Evolutionary conservation across 306 rosid genomes (phyloP).

Genomic region (Cicer chorassanicum): DNA sequence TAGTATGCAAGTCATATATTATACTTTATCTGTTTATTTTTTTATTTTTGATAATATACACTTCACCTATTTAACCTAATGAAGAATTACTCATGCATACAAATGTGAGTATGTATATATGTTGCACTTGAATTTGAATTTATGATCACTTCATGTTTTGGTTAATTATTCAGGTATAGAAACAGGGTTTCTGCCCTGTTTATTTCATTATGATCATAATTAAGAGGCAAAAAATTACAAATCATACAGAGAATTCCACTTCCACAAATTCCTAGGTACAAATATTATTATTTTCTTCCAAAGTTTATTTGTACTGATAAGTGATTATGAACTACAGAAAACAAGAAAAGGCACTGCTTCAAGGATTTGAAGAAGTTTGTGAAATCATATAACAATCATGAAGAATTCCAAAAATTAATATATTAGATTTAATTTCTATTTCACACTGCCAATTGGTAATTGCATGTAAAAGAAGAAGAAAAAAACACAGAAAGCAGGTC

Average conservation of each 20-base stretch:
- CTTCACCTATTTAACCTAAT: no score
- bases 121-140: not conserved
- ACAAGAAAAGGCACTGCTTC: conserved; percentile 19
- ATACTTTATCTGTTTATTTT: no score
- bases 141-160: not conserved
- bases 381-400: conserved; percentile 25
- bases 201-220: conserved; percentile 28
- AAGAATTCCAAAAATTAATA: not conserved
- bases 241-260: conserved; percentile 10
- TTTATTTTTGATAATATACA: no score
- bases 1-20: no score
- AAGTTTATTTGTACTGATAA: not conserved
- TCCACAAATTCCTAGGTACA: conserved; percentile 34
- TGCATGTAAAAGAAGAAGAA: not conserved
- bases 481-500: not conserved
- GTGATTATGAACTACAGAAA: not conserved
- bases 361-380: conserved; percentile 31
- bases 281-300: not conserved
- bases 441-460: not conserved
- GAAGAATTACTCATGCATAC: no score
- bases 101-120: no score
- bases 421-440: conserved; percentile 12
- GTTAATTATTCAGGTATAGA: conserved; percentile 4
- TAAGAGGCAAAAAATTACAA: no score
- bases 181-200: conserved; percentile 42